These are phyloP conservation scores for Podosphaera fusca DNA, from an alignment of 2,329 filamentous ascomycete genomes.

Conservation along the genomic window DNA sequence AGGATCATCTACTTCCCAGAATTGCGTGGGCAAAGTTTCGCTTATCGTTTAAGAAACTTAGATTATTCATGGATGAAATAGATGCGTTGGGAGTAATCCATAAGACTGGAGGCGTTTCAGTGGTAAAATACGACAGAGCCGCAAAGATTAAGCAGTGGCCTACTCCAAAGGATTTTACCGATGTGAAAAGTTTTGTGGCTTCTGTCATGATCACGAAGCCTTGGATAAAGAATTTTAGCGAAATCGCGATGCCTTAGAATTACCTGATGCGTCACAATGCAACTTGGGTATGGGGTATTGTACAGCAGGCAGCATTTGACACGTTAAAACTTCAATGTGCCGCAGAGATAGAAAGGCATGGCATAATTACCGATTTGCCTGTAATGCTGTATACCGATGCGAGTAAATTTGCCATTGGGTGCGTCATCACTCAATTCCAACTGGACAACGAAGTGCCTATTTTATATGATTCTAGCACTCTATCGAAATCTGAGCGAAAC, in stretches of 20 bases:
- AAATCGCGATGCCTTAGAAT: neutral
- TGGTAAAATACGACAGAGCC: neutral
- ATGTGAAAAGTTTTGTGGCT: neutral
- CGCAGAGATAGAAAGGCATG: neutral
- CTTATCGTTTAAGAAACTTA: neutral
- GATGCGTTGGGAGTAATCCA: neutral
- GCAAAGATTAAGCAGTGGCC: constrained; percentile 1
- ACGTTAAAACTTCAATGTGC: neutral
- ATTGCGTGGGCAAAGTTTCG: neutral
- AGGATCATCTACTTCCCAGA: neutral
- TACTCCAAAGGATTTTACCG: neutral
- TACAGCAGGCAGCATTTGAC: neutral
- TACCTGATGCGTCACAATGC: neutral
- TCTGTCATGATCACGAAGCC: constrained; percentile 1
- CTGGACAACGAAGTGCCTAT: neutral
- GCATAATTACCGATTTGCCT: neutral
- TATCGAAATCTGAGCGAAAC: neutral
- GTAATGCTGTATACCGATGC: neutral
- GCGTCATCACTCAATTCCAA: neutral
- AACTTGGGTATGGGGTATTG: neutral
- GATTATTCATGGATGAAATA: constrained; percentile 1
- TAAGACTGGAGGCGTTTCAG: neutral
- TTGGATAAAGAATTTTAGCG: neutral
- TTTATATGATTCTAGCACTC: neutral
- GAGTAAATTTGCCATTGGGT: constrained; percentile 1